Evolutionary conservation across 2,329 filamentous ascomycete species (phyloP).

Genomic region (Ascochyta fabae): DNA sequence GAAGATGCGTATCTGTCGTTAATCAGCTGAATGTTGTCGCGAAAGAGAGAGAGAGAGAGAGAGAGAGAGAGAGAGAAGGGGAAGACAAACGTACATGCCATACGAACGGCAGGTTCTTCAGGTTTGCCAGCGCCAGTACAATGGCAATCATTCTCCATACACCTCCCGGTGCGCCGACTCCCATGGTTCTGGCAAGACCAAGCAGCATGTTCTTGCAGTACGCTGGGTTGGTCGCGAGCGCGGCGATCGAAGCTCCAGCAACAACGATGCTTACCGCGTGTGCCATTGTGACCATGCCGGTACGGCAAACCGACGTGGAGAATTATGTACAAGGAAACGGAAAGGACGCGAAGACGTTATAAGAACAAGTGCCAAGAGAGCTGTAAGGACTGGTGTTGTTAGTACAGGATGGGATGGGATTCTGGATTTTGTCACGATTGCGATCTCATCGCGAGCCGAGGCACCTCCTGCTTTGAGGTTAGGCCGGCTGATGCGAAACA

Average conservation of each 20-base stretch:
- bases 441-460: slow-evolving; percentile 5
- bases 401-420: neutral
- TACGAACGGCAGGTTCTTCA: slow-evolving; percentile 75
- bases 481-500: neutral
- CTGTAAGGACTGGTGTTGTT: neutral
- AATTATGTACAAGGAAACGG: neutral
- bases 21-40: slow-evolving; percentile 1
- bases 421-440: neutral
- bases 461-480: neutral
- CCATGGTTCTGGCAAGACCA: slow-evolving; percentile 19
- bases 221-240: slow-evolving; percentile 3
- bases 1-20: slow-evolving; percentile 53
- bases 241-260: slow-evolving; percentile 25
- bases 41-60: neutral
- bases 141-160: slow-evolving; percentile 45
- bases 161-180: slow-evolving; percentile 41
- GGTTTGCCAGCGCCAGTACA: slow-evolving; percentile 59
- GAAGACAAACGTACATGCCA: slow-evolving; percentile 70
- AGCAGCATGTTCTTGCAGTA: slow-evolving; percentile 12
- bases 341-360: neutral
- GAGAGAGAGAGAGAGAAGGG: neutral
- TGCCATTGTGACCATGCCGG: slow-evolving; percentile 24
- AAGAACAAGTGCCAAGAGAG: slow-evolving; percentile 3
- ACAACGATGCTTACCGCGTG: slow-evolving; percentile 27
- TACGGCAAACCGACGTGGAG: neutral